Evolutionary conservation across 2,329 filamentous ascomycete species (phyloP).

Genomic region (Seiridium unicorne): DNA sequence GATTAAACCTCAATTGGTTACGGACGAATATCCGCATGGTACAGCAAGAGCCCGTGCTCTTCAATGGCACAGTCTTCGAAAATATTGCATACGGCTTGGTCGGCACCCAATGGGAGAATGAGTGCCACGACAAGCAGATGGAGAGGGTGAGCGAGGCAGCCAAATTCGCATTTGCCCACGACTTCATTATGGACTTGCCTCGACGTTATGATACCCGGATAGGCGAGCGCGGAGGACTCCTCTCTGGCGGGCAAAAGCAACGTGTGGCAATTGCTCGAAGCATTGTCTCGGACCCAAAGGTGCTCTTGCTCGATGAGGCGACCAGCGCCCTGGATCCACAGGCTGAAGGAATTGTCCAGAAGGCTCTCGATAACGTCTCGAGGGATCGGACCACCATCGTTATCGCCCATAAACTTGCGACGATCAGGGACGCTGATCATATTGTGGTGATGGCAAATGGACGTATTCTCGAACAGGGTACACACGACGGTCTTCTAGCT

Average conservation of each 20-base stretch:
- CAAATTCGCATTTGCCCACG: constrained; percentile 62
- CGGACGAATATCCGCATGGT: constrained; percentile 58
- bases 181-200: constrained; percentile 62
- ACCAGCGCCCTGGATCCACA: constrained; percentile 64
- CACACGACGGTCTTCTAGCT: constrained; percentile 15
- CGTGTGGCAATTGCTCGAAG: constrained; percentile 65
- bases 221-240: constrained; percentile 59
- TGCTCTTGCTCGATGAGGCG: constrained; percentile 68
- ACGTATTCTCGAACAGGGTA: constrained; percentile 16
- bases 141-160: constrained; percentile 60
- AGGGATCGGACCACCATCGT: constrained; percentile 64
- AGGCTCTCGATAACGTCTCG: constrained; percentile 60
- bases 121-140: constrained; percentile 49
- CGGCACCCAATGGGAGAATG: constrained; percentile 46
- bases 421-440: constrained; percentile 71
- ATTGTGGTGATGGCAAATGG: constrained; percentile 49
- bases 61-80: constrained; percentile 59
- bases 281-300: constrained; percentile 58
- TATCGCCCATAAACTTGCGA: constrained; percentile 71
- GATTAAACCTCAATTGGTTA: constrained; percentile 61
- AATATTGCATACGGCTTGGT: constrained; percentile 59
- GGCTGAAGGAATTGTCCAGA: constrained; percentile 50
- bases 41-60: constrained; percentile 64
- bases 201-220: constrained; percentile 63
- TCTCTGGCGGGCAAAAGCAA: constrained; percentile 70